Evolutionary conservation across 2,329 filamentous ascomycete genomes (phyloP).

Genomic region (Exophiala xenobiotica): DNA sequence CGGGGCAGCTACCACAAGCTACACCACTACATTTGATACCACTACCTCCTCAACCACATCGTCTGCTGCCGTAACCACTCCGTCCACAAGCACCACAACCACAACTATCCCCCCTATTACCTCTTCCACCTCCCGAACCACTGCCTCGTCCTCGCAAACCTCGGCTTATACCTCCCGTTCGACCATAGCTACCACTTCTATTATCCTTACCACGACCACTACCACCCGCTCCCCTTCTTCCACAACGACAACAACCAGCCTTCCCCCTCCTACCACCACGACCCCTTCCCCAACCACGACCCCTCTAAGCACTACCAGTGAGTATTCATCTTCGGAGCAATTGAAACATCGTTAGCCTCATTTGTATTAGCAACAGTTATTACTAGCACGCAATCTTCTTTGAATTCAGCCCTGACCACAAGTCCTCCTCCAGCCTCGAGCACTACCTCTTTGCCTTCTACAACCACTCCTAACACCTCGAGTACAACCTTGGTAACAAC

Average conservation of each 20-base stretch:
- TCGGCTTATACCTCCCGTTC: conserved; percentile 16
- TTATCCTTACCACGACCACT: conserved; percentile 9
- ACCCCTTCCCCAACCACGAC: conserved; percentile 12
- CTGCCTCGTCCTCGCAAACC: conserved; percentile 6
- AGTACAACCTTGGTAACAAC: conserved; percentile 66
- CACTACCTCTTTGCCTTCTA: conserved; percentile 1
- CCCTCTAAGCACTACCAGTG: conserved; percentile 18
- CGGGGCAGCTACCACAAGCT: conserved; percentile 24
- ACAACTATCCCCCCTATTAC: conserved; percentile 4
- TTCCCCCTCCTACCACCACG: conserved; percentile 5
- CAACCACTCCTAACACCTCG: conserved; percentile 3
- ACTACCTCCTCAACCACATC: conserved; percentile 7
- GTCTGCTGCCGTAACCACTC: conserved; percentile 9
- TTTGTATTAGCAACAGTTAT: conserved; percentile 2
- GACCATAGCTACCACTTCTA: conserved; percentile 18
- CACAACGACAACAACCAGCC: too few relatives aligned
- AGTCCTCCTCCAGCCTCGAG: conserved; percentile 10
- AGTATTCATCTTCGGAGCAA: conserved; percentile 14
- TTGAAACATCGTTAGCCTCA: conserved; percentile 4
- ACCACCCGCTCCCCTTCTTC: conserved; percentile 11
- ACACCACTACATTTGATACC: conserved; percentile 7
- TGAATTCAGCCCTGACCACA: conserved; percentile 7
- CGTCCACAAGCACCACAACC: conserved; percentile 10
- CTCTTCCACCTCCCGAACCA: conserved; percentile 5
- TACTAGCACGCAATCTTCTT: conserved; percentile 3